phyloP scores from a whole-genome alignment of 169 alveolate genomes.

The Cryptosporidium ubiquitum region DNA sequence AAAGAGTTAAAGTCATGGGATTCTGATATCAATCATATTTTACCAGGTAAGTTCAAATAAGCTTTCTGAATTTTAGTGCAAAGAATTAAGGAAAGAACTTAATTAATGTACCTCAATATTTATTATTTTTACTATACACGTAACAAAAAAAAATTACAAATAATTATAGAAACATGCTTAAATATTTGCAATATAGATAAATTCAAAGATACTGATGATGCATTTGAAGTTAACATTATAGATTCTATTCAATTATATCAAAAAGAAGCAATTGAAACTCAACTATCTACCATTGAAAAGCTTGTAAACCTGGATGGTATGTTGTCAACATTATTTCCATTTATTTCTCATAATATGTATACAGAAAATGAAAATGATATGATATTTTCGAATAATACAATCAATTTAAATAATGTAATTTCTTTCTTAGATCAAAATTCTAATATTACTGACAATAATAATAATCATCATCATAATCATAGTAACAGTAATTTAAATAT shows the following conservation, averaged over 20 bases:
- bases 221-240: slow-evolving; percentile 10
- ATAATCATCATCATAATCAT: not conserved
- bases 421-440: not conserved
- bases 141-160: not conserved
- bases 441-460: not conserved
- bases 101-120: not conserved
- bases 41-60: slow-evolving; percentile 42
- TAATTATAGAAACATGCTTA: slow-evolving; percentile 29
- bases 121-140: not conserved
- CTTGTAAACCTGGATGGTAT: slow-evolving; percentile 23
- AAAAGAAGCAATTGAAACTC: slow-evolving; percentile 64
- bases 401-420: slow-evolving; percentile 4
- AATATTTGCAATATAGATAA: slow-evolving; percentile 41
- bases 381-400: slow-evolving; percentile 4
- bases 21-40: not conserved
- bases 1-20: slow-evolving; percentile 43
- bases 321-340: not conserved
- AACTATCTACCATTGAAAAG: slow-evolving; percentile 14
- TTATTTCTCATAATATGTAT: not conserved
- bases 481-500: not conserved
- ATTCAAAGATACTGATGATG: slow-evolving; percentile 55
- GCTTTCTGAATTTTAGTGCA: not conserved
- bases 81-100: not conserved
- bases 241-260: slow-evolving; percentile 53
- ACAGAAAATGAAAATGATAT: slow-evolving; percentile 24